These are phyloP conservation scores for Trichocomaceae sp. DNA, from an alignment of 2,329 filamentous ascomycete genomes.

Conservation along the genomic window DNA sequence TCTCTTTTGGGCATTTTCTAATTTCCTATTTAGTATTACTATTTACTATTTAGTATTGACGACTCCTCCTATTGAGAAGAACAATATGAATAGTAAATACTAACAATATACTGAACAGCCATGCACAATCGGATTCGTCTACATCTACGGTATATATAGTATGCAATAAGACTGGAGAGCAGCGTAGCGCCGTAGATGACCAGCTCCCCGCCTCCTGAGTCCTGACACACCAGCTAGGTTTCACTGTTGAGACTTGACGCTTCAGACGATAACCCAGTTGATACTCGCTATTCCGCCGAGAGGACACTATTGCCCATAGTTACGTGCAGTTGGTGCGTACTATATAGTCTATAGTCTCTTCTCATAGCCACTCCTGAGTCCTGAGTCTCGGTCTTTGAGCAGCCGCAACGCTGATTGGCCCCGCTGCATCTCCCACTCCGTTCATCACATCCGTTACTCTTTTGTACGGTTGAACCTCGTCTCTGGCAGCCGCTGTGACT, in stretches of 20 bases:
- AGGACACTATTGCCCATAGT: not conserved
- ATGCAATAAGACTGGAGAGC: too few relatives aligned
- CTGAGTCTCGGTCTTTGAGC: not conserved
- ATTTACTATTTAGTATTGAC: too few relatives aligned
- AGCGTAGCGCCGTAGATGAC: too few relatives aligned
- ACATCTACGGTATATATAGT: too few relatives aligned
- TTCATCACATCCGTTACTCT: conserved; percentile 4
- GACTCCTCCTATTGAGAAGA: too few relatives aligned
- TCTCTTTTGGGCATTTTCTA: not conserved
- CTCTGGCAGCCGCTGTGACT: not conserved
- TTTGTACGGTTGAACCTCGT: not conserved
- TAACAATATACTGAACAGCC: too few relatives aligned
- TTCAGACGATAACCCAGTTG: not conserved
- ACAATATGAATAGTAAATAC: too few relatives aligned
- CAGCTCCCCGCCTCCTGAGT: not conserved
- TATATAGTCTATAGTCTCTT: not conserved
- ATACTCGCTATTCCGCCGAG: too few relatives aligned
- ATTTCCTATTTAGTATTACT: too few relatives aligned
- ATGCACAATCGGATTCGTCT: too few relatives aligned
- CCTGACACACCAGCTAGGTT: not conserved
- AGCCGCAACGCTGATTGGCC: conserved; percentile 14
- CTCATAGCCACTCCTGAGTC: too few relatives aligned
- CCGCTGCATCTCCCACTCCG: conserved; percentile 11
- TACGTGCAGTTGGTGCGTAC: not conserved
- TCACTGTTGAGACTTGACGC: not conserved